These are phyloP conservation scores for Rhodamnia rubescens DNA, from an alignment of 345 rosid species.

Conservation along the genomic window DNA sequence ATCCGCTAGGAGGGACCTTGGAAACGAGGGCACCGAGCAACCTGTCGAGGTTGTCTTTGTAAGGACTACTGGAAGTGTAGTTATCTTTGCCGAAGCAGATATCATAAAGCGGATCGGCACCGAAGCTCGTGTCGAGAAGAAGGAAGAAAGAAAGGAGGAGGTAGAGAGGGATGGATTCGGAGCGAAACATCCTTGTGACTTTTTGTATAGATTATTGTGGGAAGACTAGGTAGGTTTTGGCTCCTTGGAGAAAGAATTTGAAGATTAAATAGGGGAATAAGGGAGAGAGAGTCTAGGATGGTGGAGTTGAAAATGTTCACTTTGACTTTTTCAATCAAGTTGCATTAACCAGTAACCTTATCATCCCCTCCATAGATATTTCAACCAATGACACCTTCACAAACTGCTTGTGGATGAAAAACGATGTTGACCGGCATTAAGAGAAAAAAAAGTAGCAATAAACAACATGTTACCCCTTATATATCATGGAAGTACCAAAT, in stretches of 20 bases:
- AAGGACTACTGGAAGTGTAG: constrained; percentile 20
- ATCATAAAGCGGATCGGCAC: constrained; percentile 22
- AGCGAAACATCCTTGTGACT: constrained; percentile 8
- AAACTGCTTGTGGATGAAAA: background rate
- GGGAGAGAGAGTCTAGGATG: background rate
- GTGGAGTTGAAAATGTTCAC: background rate
- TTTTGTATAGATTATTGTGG: background rate
- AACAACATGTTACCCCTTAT: background rate
- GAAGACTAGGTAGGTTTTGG: background rate
- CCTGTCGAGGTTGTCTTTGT: constrained; percentile 15
- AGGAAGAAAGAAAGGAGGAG: constrained; percentile 4
- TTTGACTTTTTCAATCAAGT: background rate
- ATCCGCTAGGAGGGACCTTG: constrained; percentile 17
- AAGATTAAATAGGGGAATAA: background rate
- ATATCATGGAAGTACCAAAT: background rate
- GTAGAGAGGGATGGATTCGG: background rate
- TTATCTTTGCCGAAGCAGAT: constrained; percentile 21
- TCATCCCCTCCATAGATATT: background rate
- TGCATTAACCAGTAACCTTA: background rate
- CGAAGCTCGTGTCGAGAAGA: constrained; percentile 10
- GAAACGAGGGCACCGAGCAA: constrained; percentile 3
- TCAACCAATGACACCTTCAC: background rate
- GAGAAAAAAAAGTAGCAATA: background rate
- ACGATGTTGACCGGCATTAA: background rate
- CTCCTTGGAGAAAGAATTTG: background rate